These are phyloP conservation scores for Ustilago lituana DNA, from an alignment of 1,284 basidiomycete species.

Conservation along the genomic window DNA sequence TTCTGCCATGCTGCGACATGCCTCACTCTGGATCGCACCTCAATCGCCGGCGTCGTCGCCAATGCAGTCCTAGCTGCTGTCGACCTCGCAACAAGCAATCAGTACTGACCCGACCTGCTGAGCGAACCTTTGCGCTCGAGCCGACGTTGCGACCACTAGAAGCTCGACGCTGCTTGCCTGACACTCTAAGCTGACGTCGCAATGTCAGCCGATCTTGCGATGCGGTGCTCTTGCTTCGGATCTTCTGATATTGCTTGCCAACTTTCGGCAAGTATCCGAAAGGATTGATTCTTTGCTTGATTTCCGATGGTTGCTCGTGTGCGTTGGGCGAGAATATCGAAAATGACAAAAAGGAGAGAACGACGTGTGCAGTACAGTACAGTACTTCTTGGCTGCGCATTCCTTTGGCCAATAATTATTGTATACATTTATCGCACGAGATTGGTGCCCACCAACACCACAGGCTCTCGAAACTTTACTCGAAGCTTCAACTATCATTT, in stretches of 20 bases:
- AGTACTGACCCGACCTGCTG: too few species aligned
- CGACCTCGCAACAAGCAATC: too few species aligned
- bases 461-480: too few species aligned
- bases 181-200: background rate
- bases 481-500: too few species aligned
- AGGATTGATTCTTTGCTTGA: slow-evolving; percentile 10
- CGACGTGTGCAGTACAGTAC: background rate
- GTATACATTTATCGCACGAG: too few species aligned
- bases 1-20: slow-evolving; percentile 37
- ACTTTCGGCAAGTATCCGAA: slow-evolving; percentile 6
- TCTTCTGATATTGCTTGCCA: slow-evolving; percentile 3
- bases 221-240: background rate
- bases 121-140: too few species aligned
- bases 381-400: background rate
- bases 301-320: slow-evolving; percentile 1
- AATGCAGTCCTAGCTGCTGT: background rate
- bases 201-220: background rate
- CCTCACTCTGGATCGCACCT: background rate
- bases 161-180: background rate
- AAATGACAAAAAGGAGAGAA: background rate
- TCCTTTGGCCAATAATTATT: background rate
- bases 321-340: slow-evolving; percentile 15
- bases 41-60: background rate
- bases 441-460: too few species aligned
- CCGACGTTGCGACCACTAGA: too few species aligned